phyloP scores from a whole-genome alignment of 805 yeast genomes.

The Limtongia smithiae region DNA sequence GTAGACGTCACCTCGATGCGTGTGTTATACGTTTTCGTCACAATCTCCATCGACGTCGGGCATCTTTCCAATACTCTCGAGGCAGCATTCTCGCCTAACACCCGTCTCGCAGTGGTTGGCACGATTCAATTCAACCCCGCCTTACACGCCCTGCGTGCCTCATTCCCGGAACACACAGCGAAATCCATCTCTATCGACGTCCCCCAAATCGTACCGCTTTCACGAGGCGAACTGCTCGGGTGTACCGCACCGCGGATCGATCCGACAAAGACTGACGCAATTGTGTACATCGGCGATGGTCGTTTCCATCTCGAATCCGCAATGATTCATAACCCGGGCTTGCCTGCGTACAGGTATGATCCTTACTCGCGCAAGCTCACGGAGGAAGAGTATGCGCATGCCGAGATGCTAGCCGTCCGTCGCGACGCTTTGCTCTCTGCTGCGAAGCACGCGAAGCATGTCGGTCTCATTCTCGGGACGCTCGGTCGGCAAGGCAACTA shows the following conservation, averaged over 20 bases:
- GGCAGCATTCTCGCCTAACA: constrained; percentile 61
- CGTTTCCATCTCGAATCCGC: constrained; percentile 92
- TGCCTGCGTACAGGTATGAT: constrained; percentile 91
- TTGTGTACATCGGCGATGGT: constrained; percentile 94
- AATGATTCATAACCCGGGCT: constrained; percentile 92
- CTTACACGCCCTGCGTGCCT: constrained; percentile 69
- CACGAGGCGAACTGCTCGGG: constrained; percentile 94
- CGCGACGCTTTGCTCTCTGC: constrained; percentile 59
- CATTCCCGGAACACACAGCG: constrained; percentile 40
- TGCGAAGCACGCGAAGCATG: constrained; percentile 51
- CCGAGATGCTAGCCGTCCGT: constrained; percentile 71
- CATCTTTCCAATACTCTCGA: constrained; percentile 76
- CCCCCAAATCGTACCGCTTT: constrained; percentile 88
- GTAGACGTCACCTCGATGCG: constrained; percentile 86
- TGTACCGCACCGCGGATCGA: constrained; percentile 87
- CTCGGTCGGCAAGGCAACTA: constrained; percentile 94
- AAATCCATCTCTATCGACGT: constrained; percentile 60
- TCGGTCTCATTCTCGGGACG: constrained; percentile 88
- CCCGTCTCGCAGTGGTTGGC: constrained; percentile 79
- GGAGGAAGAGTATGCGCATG: constrained; percentile 80
- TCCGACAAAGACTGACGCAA: constrained; percentile 46
- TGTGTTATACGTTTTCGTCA: constrained; percentile 92
- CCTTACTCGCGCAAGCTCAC: constrained; percentile 93
- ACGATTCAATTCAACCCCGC: constrained; percentile 97
- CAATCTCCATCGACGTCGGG: constrained; percentile 79